A percentile compares a stretch with the other conserved stretches of the same genome.
These are phyloP conservation scores for Solanum piurae DNA, from an alignment of 257 asterid species.

Conservation along the genomic window DNA sequence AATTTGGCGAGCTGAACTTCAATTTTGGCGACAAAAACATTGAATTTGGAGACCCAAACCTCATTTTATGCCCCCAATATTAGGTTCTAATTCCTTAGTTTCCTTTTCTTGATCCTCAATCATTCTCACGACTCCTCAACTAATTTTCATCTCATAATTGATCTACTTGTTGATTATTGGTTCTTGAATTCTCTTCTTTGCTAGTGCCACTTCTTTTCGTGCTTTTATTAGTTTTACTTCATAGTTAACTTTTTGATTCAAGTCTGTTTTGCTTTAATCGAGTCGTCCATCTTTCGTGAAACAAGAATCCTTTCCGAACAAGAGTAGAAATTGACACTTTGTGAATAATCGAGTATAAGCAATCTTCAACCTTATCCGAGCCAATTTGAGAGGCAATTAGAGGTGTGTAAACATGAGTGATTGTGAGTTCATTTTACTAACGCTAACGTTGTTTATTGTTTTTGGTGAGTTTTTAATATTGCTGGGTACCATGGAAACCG, in stretches of 20 bases:
- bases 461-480: too few relatives aligned
- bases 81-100: not conserved
- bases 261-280: too few relatives aligned
- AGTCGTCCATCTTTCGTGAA: not conserved
- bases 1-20: not conserved
- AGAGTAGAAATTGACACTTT: not conserved
- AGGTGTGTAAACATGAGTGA: not conserved
- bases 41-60: not conserved
- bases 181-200: not conserved
- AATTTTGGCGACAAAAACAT: too few relatives aligned
- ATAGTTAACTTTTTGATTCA: not conserved
- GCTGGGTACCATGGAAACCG: not conserved
- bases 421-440: not conserved
- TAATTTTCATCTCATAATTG: not conserved
- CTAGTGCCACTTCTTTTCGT: not conserved
- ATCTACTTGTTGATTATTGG: not conserved
- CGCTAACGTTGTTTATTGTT: not conserved
- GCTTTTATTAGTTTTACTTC: not conserved
- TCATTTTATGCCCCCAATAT: not conserved
- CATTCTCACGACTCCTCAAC: not conserved
- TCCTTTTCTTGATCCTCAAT: not conserved
- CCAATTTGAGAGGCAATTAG: not conserved
- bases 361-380: not conserved
- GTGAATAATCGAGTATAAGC: not conserved
- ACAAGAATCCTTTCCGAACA: not conserved